phyloP scores from a whole-genome alignment of 2,329 filamentous ascomycete species.

The Claviceps sp. region DNA sequence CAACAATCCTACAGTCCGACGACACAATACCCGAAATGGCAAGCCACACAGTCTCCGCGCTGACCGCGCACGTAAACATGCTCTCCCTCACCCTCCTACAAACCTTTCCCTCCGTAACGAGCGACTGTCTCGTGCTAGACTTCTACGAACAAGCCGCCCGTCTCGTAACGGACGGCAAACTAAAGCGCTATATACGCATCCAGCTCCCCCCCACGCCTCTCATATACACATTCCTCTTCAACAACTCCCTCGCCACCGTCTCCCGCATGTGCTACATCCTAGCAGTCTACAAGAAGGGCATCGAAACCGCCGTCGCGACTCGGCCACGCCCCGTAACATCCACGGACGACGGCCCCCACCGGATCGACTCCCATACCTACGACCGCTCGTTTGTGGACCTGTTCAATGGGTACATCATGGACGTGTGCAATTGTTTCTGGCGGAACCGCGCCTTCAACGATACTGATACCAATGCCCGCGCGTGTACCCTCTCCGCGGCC shows the following conservation, averaged over 20 bases:
- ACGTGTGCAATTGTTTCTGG: slow-evolving; percentile 77
- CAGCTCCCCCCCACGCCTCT: slow-evolving; percentile 53
- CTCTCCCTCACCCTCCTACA: slow-evolving; percentile 49
- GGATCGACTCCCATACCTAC: slow-evolving; percentile 29
- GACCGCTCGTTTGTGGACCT: slow-evolving; percentile 47
- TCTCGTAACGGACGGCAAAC: slow-evolving; percentile 36
- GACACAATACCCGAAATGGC: slow-evolving; percentile 22
- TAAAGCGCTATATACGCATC: slow-evolving; percentile 47
- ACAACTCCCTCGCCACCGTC: slow-evolving; percentile 45
- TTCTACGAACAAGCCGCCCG: slow-evolving; percentile 54
- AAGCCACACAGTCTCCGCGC: slow-evolving; percentile 23
- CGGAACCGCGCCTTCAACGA: slow-evolving; percentile 56
- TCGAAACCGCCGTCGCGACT: slow-evolving; percentile 48
- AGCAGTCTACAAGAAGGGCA: slow-evolving; percentile 58
- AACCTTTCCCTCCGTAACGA: slow-evolving; percentile 26
- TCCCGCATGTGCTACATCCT: slow-evolving; percentile 59
- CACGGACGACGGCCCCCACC: slow-evolving; percentile 12
- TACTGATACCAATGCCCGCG: slow-evolving; percentile 48
- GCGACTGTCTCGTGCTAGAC: slow-evolving; percentile 46
- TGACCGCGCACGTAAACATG: slow-evolving; percentile 37
- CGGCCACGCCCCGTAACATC: slow-evolving; percentile 3
- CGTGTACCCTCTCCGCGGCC: slow-evolving; percentile 33
- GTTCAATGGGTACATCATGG: slow-evolving; percentile 79
- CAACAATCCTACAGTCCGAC: slow-evolving; percentile 27
- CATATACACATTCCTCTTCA: slow-evolving; percentile 60